These are phyloP conservation scores for Vaccinium corymbosum DNA, from an alignment of 148 eudicot species.

Conservation along the genomic window DNA sequence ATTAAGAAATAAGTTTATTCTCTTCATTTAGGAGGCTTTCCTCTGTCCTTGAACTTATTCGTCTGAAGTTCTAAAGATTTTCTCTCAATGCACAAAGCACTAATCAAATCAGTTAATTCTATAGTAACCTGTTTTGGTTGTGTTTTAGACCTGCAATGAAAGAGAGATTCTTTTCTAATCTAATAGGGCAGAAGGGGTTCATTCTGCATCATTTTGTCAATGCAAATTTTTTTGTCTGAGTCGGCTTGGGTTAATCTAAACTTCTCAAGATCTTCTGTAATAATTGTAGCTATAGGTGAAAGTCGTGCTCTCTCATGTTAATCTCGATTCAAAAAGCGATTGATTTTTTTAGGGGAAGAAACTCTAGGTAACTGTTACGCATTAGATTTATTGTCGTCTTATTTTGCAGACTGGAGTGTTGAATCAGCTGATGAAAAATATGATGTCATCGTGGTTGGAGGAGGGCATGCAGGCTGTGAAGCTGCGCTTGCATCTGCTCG, in stretches of 20 bases:
- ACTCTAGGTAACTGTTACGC: neutral
- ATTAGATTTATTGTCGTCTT: neutral
- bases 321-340: neutral
- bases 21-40: neutral
- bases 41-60: neutral
- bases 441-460: conserved; percentile 96
- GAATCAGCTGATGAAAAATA: conserved; percentile 58
- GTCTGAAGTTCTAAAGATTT: neutral
- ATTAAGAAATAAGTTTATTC: neutral
- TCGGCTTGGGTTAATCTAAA: neutral
- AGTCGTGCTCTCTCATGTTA: neutral
- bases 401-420: conserved; percentile 37
- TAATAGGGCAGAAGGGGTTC: neutral
- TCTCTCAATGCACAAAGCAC: neutral
- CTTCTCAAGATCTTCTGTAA: neutral
- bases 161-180: neutral
- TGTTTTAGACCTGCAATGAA: neutral
- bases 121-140: neutral
- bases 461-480: conserved; percentile 99
- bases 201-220: neutral
- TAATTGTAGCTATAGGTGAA: neutral
- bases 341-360: too few species aligned
- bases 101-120: neutral
- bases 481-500: conserved; percentile 99
- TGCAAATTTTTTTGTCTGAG: conserved; percentile 12